phyloP scores from a whole-genome alignment of 495 filamentous ascomycete species.

The Chaetomium fimeti region DNA sequence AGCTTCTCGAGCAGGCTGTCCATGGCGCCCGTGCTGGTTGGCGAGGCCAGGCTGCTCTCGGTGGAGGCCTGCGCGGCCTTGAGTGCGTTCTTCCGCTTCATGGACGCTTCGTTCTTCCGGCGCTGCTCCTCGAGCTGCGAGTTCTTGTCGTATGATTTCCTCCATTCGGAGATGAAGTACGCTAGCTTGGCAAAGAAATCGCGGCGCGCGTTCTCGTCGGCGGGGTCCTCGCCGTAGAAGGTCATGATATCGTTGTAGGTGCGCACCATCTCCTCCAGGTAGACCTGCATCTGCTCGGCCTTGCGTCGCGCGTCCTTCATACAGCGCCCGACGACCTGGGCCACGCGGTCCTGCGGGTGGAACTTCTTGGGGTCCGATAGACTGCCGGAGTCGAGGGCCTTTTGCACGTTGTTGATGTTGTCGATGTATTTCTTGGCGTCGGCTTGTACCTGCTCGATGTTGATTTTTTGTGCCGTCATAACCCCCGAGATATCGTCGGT shows the following conservation, averaged over 20 bases:
- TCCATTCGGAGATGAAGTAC: constrained; percentile 90
- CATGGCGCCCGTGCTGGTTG: constrained; percentile 88
- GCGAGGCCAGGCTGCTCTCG: constrained; percentile 56
- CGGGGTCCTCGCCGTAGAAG: constrained; percentile 93
- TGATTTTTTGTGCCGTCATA: constrained; percentile 82
- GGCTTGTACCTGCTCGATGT: constrained; percentile 82
- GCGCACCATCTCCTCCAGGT: constrained; percentile 87
- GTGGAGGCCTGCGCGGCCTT: constrained; percentile 55
- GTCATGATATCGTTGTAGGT: constrained; percentile 94
- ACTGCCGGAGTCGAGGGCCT: constrained; percentile 88
- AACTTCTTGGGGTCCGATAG: constrained; percentile 96
- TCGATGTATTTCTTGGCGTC: constrained; percentile 95
- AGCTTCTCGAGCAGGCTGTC: constrained; percentile 95
- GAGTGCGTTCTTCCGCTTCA: constrained; percentile 81
- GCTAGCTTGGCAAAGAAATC: constrained; percentile 97
- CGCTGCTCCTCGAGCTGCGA: constrained; percentile 74
- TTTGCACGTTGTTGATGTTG: constrained; percentile 90
- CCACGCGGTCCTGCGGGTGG: constrained; percentile 93
- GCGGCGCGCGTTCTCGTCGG: constrained; percentile 88
- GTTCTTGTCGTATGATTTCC: constrained; percentile 94
- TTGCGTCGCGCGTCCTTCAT: constrained; percentile 98
- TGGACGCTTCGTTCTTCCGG: constrained; percentile 78
- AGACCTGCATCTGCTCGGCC: constrained; percentile 92
- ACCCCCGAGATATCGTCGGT: constrained; percentile 81
- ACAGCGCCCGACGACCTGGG: constrained; percentile 82